Evolutionary conservation across 345 rosid species (phyloP).

Genomic region (Luvunga scandens): DNA sequence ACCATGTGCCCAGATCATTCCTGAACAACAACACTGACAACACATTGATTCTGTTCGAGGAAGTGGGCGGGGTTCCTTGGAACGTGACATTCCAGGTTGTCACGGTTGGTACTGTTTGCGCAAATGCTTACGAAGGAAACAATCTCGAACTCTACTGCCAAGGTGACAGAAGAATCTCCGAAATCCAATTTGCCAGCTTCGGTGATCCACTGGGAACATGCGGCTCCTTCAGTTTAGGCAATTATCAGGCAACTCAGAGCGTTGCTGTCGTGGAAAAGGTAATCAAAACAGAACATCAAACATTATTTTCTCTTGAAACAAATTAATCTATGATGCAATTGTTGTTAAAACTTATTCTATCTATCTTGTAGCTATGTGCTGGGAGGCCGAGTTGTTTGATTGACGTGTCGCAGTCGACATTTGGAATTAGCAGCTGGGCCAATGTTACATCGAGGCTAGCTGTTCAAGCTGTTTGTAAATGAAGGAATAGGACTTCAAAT

Average conservation of each 20-base stretch:
- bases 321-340: too few species aligned
- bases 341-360: too few species aligned
- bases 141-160: slow-evolving; percentile 37
- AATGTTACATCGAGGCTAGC: slow-evolving; percentile 25
- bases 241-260: slow-evolving; percentile 8
- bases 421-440: slow-evolving; percentile 24
- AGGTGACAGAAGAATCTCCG: slow-evolving; percentile 17
- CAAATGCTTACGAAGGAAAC: slow-evolving; percentile 23
- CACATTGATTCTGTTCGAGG: slow-evolving; percentile 41
- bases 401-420: slow-evolving; percentile 21
- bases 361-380: slow-evolving; percentile 26
- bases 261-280: not conserved
- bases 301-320: not conserved
- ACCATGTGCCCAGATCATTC: slow-evolving; percentile 41
- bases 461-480: slow-evolving; percentile 30
- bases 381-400: slow-evolving; percentile 30
- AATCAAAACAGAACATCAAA: not conserved
- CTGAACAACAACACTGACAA: slow-evolving; percentile 10
- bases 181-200: slow-evolving; percentile 43
- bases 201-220: slow-evolving; percentile 36
- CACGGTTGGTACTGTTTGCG: slow-evolving; percentile 31
- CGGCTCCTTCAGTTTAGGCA: slow-evolving; percentile 20
- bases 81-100: slow-evolving; percentile 28
- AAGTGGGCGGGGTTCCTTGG: slow-evolving; percentile 37
- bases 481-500: not conserved